These are phyloP conservation scores for Trichaptum fuscoviolaceum DNA, from an alignment of 768 basidiomycete species.

Conservation along the genomic window DNA sequence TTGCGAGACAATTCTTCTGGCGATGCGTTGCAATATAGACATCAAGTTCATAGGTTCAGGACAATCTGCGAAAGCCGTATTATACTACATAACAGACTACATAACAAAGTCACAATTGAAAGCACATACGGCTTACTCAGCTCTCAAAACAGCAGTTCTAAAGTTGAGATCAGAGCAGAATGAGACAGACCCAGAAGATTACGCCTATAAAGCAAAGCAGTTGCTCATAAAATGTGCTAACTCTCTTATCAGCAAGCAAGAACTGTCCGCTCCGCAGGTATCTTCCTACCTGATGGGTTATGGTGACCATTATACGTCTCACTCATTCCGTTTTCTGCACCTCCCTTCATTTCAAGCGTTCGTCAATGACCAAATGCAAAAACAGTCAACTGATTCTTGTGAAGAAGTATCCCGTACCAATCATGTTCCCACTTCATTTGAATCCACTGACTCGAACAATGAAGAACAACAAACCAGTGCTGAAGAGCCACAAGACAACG, in stretches of 20 bases:
- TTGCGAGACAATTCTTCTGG: constrained; percentile 12
- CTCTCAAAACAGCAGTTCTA: constrained; percentile 12
- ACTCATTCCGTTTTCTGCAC: neutral
- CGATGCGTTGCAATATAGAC: constrained; percentile 23
- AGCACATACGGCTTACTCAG: constrained; percentile 16
- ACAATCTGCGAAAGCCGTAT: constrained; percentile 24
- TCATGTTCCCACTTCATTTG: too few relatives aligned
- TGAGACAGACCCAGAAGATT: neutral
- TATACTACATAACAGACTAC: constrained; percentile 35
- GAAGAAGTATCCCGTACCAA: too few relatives aligned
- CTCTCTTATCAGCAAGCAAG: neutral
- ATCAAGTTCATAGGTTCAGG: constrained; percentile 31
- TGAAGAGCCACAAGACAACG: too few relatives aligned
- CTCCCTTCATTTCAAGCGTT: too few relatives aligned
- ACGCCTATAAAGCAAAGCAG: neutral
- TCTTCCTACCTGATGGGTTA: constrained; percentile 2
- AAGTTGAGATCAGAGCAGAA: neutral
- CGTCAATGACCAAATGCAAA: too few relatives aligned
- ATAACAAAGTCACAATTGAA: constrained; percentile 28
- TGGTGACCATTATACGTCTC: neutral
- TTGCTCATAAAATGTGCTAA: neutral
- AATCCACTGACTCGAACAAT: too few relatives aligned
- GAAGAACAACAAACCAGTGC: too few relatives aligned
- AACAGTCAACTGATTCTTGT: too few relatives aligned
- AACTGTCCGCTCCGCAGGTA: constrained; percentile 1